phyloP scores from a whole-genome alignment of 2,329 filamentous ascomycete genomes.

The Aotearoamyces nothofagi region DNA sequence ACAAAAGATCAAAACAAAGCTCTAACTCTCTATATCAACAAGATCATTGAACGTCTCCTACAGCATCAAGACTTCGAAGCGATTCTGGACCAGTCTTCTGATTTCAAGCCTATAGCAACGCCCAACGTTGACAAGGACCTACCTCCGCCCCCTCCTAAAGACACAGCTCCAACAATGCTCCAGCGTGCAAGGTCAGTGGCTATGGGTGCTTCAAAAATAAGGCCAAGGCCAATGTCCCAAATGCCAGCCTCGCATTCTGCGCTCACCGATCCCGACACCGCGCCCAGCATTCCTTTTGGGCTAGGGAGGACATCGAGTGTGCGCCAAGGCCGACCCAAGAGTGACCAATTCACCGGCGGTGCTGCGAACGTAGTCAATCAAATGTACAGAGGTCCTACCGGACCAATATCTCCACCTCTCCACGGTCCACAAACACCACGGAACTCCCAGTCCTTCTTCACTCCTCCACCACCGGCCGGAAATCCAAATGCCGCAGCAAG shows the following conservation, averaged over 20 bases:
- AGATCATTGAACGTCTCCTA: constrained; percentile 90
- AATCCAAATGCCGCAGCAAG: constrained; percentile 37
- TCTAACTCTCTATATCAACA: constrained; percentile 94
- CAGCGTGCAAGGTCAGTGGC: constrained; percentile 48
- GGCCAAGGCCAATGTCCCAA: constrained; percentile 40
- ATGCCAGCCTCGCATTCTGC: constrained; percentile 28
- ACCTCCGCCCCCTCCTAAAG: constrained; percentile 52
- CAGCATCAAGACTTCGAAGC: constrained; percentile 92
- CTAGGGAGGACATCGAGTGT: constrained; percentile 37
- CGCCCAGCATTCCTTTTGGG: constrained; percentile 60
- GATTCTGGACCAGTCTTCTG: constrained; percentile 69
- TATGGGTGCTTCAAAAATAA: constrained; percentile 29
- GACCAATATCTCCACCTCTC: constrained; percentile 41
- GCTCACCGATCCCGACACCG: constrained; percentile 54
- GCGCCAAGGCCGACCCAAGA: constrained; percentile 37
- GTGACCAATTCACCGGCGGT: constrained; percentile 39
- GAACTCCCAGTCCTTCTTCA: constrained; percentile 50
- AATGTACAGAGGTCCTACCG: constrained; percentile 69
- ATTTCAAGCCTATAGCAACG: constrained; percentile 29
- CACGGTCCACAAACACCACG: constrained; percentile 36
- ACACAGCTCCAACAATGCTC: constrained; percentile 33
- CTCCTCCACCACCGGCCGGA: constrained; percentile 29
- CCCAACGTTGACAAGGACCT: constrained; percentile 59
- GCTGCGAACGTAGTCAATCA: constrained; percentile 68
- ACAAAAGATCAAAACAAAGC: constrained; percentile 94